These are phyloP conservation scores for Sugiyamaella castrensis DNA, from an alignment of 1,139 yeast genomes.

Conservation along the genomic window DNA sequence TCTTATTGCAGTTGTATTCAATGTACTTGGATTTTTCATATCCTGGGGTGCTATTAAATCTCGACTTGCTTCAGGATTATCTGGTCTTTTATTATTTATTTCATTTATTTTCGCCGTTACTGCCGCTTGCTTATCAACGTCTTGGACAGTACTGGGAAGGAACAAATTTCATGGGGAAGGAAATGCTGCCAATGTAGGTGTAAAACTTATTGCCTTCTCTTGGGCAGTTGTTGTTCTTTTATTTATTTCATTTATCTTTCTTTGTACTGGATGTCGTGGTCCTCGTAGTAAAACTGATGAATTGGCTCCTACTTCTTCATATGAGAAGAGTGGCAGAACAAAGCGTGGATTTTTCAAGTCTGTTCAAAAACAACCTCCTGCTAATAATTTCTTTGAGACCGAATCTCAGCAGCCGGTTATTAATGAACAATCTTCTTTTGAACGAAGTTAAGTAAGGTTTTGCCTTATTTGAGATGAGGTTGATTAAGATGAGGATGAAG, in stretches of 20 bases:
- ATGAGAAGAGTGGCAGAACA: constrained; percentile 11
- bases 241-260: constrained; percentile 37
- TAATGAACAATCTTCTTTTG: constrained; percentile 24
- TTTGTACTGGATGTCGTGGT: constrained; percentile 33
- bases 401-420: constrained; percentile 27
- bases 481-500: no score
- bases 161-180: constrained; percentile 52
- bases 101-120: constrained; percentile 54
- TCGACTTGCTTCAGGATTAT: constrained; percentile 35
- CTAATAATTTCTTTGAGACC: constrained; percentile 19
- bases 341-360: constrained; percentile 15
- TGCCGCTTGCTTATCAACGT: constrained; percentile 63
- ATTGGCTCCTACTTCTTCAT: constrained; percentile 13
- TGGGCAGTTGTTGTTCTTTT: constrained; percentile 60
- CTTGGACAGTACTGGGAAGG: constrained; percentile 61
- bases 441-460: constrained; percentile 15
- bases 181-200: constrained; percentile 51
- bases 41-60: constrained; percentile 35
- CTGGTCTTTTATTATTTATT: constrained; percentile 39
- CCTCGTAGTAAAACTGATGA: constrained; percentile 18
- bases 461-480: no score
- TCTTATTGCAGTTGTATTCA: constrained; percentile 56
- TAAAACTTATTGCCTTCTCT: constrained; percentile 56
- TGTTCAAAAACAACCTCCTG: constrained; percentile 11
- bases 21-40: constrained; percentile 49